Conservation (phyloP, 1,284 basidiomycete genomes). For the Puccinia hordei region DNA sequence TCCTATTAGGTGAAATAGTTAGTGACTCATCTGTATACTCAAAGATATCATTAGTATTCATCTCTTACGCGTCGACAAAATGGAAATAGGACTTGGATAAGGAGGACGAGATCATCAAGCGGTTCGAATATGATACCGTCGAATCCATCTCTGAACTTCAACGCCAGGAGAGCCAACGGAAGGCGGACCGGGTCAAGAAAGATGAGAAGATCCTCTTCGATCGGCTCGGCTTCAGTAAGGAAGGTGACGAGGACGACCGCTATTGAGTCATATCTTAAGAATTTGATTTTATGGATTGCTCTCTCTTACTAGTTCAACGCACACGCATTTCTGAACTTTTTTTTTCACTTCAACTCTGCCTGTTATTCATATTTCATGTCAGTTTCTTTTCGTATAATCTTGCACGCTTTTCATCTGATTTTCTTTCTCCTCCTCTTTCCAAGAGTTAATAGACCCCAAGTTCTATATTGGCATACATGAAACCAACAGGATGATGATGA, state of each 20-base stretch:
- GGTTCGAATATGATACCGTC: constrained; percentile 68
- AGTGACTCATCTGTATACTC: constrained; percentile 60
- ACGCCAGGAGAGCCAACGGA: constrained; percentile 65
- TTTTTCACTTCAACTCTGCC: no score
- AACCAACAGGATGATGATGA: no score
- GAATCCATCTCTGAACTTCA: constrained; percentile 71
- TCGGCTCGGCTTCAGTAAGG: constrained; percentile 78
- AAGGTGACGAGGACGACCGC: constrained; percentile 86
- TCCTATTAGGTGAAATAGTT: constrained; percentile 93
- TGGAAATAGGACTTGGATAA: constrained; percentile 85
- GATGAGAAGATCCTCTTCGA: constrained; percentile 76
- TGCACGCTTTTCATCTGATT: no score
- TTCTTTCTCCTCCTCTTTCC: no score
- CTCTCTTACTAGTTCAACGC: not conserved
- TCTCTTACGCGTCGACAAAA: not conserved
- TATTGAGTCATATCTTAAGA: constrained; percentile 61
- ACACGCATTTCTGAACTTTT: not conserved
- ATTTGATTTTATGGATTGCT: not conserved
- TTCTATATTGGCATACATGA: no score
- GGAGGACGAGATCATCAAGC: constrained; percentile 82
- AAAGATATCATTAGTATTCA: not conserved
- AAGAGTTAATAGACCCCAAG: no score
- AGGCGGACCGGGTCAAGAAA: constrained; percentile 58
- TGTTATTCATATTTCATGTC: no score
- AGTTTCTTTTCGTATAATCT: no score